phyloP scores from a whole-genome alignment of 805 yeast species.

The Jamesozyma lodderae region DNA sequence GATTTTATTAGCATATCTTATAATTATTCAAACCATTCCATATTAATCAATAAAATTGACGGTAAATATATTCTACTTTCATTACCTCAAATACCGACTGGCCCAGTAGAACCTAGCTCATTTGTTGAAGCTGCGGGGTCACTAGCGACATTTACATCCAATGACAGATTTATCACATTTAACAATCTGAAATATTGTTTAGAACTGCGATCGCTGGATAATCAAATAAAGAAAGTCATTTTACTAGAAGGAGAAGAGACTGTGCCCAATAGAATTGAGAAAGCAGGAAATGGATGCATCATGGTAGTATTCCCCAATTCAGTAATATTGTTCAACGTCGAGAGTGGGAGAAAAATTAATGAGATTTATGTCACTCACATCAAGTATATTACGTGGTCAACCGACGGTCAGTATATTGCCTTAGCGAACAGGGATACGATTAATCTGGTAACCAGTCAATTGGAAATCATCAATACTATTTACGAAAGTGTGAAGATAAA shows the following conservation, averaged over 20 bases:
- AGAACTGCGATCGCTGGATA: conserved; percentile 73
- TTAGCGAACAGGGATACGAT: conserved; percentile 83
- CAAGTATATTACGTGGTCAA: conserved; percentile 81
- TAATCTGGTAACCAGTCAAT: conserved; percentile 70
- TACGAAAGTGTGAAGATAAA: conserved; percentile 95
- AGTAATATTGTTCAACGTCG: conserved; percentile 81
- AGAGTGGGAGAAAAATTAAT: conserved; percentile 69
- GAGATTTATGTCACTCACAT: conserved; percentile 65
- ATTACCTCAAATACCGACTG: conserved; percentile 78
- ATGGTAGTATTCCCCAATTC: no score
- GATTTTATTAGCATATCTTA: conserved; percentile 76
- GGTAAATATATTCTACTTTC: conserved; percentile 63
- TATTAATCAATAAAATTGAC: conserved; percentile 63
- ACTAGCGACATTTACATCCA: conserved; percentile 84
- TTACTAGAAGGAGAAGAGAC: conserved; percentile 56
- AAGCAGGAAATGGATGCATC: no score
- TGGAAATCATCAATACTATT: conserved; percentile 69
- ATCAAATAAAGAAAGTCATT: conserved; percentile 71
- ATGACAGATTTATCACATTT: conserved; percentile 85
- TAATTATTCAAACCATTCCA: conserved; percentile 83
- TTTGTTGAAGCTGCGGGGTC: conserved; percentile 70
- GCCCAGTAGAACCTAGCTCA: conserved; percentile 88
- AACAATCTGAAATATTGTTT: conserved; percentile 53
- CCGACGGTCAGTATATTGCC: conserved; percentile 80
- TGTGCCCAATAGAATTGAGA: no score